Conservation (phyloP, 2,329 filamentous ascomycete genomes). For the Pseudogymnoascus sp. region DNA sequence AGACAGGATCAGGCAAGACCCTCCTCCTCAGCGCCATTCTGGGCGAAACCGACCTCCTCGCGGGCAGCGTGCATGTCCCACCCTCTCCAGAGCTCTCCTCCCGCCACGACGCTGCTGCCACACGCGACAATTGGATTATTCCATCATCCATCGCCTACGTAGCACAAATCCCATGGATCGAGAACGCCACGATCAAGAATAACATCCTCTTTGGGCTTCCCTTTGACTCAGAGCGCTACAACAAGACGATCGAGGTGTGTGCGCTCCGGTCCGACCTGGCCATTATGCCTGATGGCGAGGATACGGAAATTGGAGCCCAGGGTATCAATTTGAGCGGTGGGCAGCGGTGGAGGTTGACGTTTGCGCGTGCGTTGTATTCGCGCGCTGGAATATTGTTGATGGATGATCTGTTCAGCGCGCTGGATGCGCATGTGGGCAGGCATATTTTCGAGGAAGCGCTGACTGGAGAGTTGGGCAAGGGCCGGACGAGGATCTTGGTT, state of each 20-base stretch:
- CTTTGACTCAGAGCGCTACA: constrained; percentile 60
- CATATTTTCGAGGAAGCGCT: constrained; percentile 73
- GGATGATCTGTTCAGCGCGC: constrained; percentile 75
- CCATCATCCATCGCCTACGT: constrained; percentile 66
- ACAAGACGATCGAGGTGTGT: constrained; percentile 63
- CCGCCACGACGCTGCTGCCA: constrained; percentile 56
- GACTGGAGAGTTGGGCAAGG: constrained; percentile 60
- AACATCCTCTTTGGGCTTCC: constrained; percentile 76
- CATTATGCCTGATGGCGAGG: constrained; percentile 68
- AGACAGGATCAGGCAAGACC: constrained; percentile 73
- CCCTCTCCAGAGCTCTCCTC: constrained; percentile 42
- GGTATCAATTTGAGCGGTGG: constrained; percentile 80
- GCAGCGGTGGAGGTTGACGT: constrained; percentile 74
- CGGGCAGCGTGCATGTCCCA: constrained; percentile 53
- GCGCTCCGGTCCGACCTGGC: constrained; percentile 69
- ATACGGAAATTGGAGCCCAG: constrained; percentile 76
- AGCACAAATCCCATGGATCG: constrained; percentile 77
- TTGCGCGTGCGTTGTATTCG: constrained; percentile 74
- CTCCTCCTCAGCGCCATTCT: constrained; percentile 66
- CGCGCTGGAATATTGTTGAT: constrained; percentile 68
- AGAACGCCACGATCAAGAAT: constrained; percentile 70
- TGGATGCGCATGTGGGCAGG: constrained; percentile 74
- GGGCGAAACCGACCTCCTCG: constrained; percentile 65
- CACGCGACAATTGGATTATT: constrained; percentile 57
- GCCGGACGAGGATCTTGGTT: constrained; percentile 68